Percentiles rank a stretch among this genome's conserved stretches.
Evolutionary conservation across 179 eudicot species (phyloP).

Genomic region (Beta corolliflora): DNA sequence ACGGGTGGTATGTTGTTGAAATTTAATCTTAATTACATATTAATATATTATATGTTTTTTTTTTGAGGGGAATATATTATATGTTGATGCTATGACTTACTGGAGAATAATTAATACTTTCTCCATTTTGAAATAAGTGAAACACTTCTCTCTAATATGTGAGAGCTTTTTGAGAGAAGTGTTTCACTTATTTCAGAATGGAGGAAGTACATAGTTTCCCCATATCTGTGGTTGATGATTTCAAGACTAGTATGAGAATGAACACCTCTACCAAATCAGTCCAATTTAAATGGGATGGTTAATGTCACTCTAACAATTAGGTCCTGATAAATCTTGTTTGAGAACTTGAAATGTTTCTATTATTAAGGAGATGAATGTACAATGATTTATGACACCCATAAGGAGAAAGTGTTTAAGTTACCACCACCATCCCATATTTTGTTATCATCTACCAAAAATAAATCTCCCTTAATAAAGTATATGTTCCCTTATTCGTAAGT

Average conservation of each 20-base stretch:
- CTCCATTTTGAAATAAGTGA: too few relatives aligned
- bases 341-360: neutral
- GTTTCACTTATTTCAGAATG: too few relatives aligned
- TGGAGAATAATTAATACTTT: neutral
- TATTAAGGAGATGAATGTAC: neutral
- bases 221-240: neutral
- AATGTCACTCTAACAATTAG: neutral
- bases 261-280: neutral
- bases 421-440: too few relatives aligned
- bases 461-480: too few relatives aligned
- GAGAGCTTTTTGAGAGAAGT: too few relatives aligned
- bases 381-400: neutral
- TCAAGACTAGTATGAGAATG: neutral
- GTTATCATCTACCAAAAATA: too few relatives aligned
- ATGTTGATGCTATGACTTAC: neutral
- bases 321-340: neutral
- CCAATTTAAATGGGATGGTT: neutral
- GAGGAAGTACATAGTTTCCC: neutral
- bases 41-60: too few relatives aligned
- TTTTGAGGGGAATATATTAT: neutral
- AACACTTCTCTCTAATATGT: too few relatives aligned
- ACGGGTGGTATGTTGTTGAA: conserved; percentile 74
- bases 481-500: too few relatives aligned
- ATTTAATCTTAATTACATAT: neutral
- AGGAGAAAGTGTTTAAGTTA: neutral